Conservation (phyloP, 2,329 filamentous ascomycete genomes). For the Xylaria sp. region DNA sequence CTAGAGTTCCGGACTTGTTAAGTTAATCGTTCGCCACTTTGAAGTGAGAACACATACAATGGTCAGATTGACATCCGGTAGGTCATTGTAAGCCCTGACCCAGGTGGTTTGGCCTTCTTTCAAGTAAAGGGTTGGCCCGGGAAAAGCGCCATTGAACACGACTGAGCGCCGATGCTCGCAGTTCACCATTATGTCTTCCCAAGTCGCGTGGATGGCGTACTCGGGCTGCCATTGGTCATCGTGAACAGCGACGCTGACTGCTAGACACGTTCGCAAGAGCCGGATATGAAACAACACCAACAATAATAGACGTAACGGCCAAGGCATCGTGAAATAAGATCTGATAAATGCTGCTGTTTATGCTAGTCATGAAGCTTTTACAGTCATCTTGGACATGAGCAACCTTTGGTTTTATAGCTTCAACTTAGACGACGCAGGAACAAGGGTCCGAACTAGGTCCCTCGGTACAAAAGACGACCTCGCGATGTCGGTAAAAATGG, state of each 20-base stretch:
- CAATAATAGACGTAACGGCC: conserved; percentile 39
- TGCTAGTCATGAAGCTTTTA: conserved; percentile 15
- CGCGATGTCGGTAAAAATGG: conserved; percentile 36
- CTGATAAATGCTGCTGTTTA: conserved; percentile 32
- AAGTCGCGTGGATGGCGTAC: conserved; percentile 47
- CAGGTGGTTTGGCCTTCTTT: conserved; percentile 62
- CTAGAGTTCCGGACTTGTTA: conserved; percentile 50
- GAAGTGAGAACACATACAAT: conserved; percentile 54
- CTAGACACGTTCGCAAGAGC: conserved; percentile 42
- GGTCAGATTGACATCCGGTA: conserved; percentile 63
- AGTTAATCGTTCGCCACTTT: background rate
- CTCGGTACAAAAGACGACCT: conserved; percentile 30
- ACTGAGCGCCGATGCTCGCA: conserved; percentile 60
- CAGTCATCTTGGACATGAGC: conserved; percentile 11
- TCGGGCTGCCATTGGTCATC: conserved; percentile 48
- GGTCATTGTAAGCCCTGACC: conserved; percentile 69
- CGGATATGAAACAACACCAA: conserved; percentile 40
- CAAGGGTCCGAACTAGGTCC: conserved; percentile 2
- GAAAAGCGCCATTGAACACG: conserved; percentile 64
- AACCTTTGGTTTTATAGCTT: conserved; percentile 28
- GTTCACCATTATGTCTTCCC: conserved; percentile 56
- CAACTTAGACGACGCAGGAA: background rate
- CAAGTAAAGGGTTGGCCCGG: conserved; percentile 62
- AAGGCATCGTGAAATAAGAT: conserved; percentile 41
- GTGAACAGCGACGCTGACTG: conserved; percentile 42